Evolutionary conservation across 192 early-diverging fungal genomes (phyloP), one percentile per base, ranked within the genome.

Genomic region (Coemansia sp.): DNA sequence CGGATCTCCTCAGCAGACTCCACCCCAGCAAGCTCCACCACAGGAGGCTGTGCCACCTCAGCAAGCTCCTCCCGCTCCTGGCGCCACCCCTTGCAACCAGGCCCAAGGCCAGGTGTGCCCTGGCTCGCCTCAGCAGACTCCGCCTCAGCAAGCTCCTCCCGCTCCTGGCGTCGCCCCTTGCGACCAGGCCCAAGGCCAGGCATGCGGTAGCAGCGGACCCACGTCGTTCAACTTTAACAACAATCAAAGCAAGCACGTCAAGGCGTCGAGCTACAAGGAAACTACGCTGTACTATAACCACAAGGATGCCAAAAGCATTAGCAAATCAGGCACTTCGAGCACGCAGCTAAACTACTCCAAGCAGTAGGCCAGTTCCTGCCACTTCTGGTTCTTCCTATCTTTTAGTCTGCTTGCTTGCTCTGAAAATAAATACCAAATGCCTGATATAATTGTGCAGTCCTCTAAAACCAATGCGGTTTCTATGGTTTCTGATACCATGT

Each of bases 281-380:
- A 68, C 27, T 17, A 74, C 68, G 5, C 21, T 81, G 17, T 82
- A 76, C 44, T 42, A 70, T 14, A 72, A 76, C 65, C 57, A 63
- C 45, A 82, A 82, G 74, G 62, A 63, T 12, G 74, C 45, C 62
- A 62, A 63, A 36, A 23, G 61, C 3, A 42, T 19, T 21, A 74
- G 36, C 58, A 48, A 62, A 8, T 65, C 68, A 41, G 46, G 59
- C 53, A 71, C 53, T 38, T 70, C 70, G 34, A 81, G 58, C 65
- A 70, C 68, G 10, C 41, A 61, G 23, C 64, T 75, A 29, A 73
- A 63, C 25, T 70, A 70, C 53, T 39, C 57, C 31, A 32, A n/a
- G 31, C 32, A 57, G 34, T 23, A 32, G 14, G 39, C 39, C 11
- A 41, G 39, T 15, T 41, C 39, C 39, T 41, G 39, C 39, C 39